phyloP scores from a whole-genome alignment of 1,139 yeast species.

The Debaryomyces coudertii region DNA sequence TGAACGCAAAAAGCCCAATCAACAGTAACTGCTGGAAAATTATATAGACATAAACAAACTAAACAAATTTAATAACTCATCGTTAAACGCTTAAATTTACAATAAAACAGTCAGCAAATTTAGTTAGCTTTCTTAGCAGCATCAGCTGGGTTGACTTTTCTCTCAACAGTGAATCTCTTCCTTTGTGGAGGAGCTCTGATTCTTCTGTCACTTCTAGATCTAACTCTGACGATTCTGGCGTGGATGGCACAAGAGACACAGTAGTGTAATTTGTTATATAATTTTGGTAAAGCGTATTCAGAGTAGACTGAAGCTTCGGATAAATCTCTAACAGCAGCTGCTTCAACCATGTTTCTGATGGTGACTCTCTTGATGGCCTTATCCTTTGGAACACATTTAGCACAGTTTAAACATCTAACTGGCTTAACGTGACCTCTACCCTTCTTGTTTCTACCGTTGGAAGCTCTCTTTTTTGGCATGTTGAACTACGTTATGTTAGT shows the following conservation, averaged over 20 bases:
- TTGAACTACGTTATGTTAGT: slow-evolving; percentile 42
- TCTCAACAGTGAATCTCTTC: slow-evolving; percentile 96
- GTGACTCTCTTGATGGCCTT: slow-evolving; percentile 99
- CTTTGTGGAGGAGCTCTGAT: slow-evolving; percentile 99
- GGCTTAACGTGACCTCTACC: slow-evolving; percentile 99
- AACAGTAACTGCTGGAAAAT: slow-evolving; percentile 9
- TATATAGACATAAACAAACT: slow-evolving; percentile 11
- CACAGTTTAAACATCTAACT: slow-evolving; percentile 99
- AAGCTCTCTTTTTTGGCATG: slow-evolving; percentile 99
- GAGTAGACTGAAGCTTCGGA: slow-evolving; percentile 99
- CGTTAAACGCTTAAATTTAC: slow-evolving; percentile 6
- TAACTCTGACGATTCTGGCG: slow-evolving; percentile 99
- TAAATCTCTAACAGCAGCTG: slow-evolving; percentile 99
- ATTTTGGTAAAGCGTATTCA: slow-evolving; percentile 99
- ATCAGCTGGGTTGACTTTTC: slow-evolving; percentile 95
- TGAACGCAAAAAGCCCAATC: slow-evolving; percentile 10
- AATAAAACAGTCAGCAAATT: slow-evolving; percentile 11
- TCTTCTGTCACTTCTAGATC: slow-evolving; percentile 99
- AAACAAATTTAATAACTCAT: slow-evolving; percentile 2
- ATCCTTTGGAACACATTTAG: slow-evolving; percentile 99
- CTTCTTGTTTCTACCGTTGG: slow-evolving; percentile 99
- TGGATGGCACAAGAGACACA: slow-evolving; percentile 99
- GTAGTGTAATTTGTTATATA: slow-evolving; percentile 99
- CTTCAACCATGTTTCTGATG: slow-evolving; percentile 99
- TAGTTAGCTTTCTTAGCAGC: slow-evolving; percentile 89